A percentile compares a stretch with the other conserved stretches of the same genome.
Conservation (phyloP, 2,329 filamentous ascomycete genomes). For the Macrophomina pseudophaseolina region DNA sequence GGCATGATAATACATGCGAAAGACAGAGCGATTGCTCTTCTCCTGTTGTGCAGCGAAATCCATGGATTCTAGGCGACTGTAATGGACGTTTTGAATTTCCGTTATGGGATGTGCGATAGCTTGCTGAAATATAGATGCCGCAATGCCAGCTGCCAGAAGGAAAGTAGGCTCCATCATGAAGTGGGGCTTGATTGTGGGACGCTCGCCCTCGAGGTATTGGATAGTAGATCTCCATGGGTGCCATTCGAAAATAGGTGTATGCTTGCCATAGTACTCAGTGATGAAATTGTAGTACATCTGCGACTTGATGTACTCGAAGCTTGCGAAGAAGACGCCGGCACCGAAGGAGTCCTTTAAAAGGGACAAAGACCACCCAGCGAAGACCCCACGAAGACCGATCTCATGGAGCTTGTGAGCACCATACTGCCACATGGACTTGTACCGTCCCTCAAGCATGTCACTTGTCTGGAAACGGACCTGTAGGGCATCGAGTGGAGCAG, state of each 20-base stretch:
- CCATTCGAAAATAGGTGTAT: constrained; percentile 15
- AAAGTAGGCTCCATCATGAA: constrained; percentile 77
- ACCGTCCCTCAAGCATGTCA: constrained; percentile 64
- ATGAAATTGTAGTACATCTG: constrained; percentile 76
- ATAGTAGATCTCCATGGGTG: constrained; percentile 30
- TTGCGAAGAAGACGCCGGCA: constrained; percentile 73
- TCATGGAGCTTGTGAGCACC: constrained; percentile 69
- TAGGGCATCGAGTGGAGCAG: constrained; percentile 76
- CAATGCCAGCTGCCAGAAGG: constrained; percentile 69
- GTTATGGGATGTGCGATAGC: constrained; percentile 72
- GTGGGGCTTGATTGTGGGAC: constrained; percentile 69
- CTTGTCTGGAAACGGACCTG: constrained; percentile 72
- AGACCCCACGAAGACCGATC: constrained; percentile 74
- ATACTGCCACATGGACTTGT: constrained; percentile 75
- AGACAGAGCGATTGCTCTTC: constrained; percentile 49
- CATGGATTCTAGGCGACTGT: constrained; percentile 73
- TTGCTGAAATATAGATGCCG: constrained; percentile 72
- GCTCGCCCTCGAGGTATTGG: constrained; percentile 31
- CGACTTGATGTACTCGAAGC: constrained; percentile 77
- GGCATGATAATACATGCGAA: constrained; percentile 71
- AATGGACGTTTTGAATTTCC: constrained; percentile 74
- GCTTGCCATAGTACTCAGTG: constrained; percentile 68
- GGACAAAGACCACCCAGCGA: constrained; percentile 73
- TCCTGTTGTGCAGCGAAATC: constrained; percentile 64
- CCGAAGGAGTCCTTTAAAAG: constrained; percentile 73